Evolutionary conservation across 805 yeast genomes (phyloP).

Genomic region (Nakazawaea ambrosiae): DNA sequence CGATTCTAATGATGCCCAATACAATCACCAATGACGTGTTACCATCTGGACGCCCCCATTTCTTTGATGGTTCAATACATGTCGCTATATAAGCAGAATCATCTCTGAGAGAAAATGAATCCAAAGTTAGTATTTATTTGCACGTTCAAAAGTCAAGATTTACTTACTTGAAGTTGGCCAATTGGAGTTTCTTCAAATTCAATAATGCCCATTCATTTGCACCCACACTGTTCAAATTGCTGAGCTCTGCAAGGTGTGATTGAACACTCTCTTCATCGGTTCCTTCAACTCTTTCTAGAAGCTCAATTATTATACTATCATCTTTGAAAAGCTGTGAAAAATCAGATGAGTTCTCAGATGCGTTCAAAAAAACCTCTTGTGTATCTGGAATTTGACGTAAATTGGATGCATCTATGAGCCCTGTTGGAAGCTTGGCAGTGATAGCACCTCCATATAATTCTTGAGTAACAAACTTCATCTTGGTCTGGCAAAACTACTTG

Average conservation of each 20-base stretch:
- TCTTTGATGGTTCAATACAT: constrained; percentile 37
- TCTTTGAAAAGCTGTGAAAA: constrained; percentile 28
- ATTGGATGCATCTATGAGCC: constrained; percentile 67
- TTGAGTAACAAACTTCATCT: constrained; percentile 14
- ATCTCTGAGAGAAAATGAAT: neutral
- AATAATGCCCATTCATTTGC: constrained; percentile 23
- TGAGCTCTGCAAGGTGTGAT: constrained; percentile 51
- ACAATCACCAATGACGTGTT: constrained; percentile 35
- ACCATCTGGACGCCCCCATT: constrained; percentile 41
- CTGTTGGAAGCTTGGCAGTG: constrained; percentile 46
- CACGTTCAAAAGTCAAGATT: neutral
- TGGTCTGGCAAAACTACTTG: too few species aligned
- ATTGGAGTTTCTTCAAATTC: constrained; percentile 14
- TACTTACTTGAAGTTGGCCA: constrained; percentile 11
- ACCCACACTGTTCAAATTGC: constrained; percentile 32
- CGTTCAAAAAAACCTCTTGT: constrained; percentile 79
- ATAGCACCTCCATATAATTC: constrained; percentile 83
- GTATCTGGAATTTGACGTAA: constrained; percentile 86
- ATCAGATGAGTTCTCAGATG: constrained; percentile 17
- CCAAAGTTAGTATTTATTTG: neutral
- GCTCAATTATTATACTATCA: constrained; percentile 57
- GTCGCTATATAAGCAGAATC: constrained; percentile 24
- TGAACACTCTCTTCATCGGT: constrained; percentile 35
- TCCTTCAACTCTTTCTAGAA: constrained; percentile 43
- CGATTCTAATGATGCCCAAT: constrained; percentile 50